These are phyloP conservation scores for Striga asiatica DNA, from an alignment of 257 asterid genomes.

Conservation along the genomic window DNA sequence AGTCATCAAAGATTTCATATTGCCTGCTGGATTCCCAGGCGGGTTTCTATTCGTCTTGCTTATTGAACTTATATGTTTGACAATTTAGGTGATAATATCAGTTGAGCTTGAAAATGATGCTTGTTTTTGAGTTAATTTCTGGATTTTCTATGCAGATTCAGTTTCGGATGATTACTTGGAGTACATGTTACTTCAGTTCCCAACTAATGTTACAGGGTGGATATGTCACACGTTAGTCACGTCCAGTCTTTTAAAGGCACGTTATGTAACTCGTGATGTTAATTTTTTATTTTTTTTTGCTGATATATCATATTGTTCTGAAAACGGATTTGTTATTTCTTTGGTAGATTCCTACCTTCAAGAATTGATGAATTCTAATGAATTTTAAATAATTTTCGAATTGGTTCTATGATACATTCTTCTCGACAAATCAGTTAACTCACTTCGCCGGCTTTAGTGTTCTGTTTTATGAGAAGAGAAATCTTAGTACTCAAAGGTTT, in stretches of 20 bases:
- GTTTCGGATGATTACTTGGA: slow-evolving; percentile 94
- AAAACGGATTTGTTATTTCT: too few species aligned
- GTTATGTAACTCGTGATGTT: slow-evolving; percentile 35
- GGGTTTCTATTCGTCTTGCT: slow-evolving; percentile 9
- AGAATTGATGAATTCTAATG: too few species aligned
- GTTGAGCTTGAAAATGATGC: neutral
- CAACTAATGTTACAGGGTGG: slow-evolving; percentile 97
- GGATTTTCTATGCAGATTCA: slow-evolving; percentile 45
- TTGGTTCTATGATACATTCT: too few species aligned
- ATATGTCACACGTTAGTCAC: slow-evolving; percentile 91
- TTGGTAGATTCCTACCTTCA: too few species aligned
- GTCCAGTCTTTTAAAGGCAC: slow-evolving; percentile 91
- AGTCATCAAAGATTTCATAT: slow-evolving; percentile 50
- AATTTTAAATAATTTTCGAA: too few species aligned
- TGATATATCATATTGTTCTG: too few species aligned
- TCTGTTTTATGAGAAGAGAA: neutral
- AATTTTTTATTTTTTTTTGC: slow-evolving; percentile 5
- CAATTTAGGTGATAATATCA: neutral
- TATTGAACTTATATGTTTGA: neutral
- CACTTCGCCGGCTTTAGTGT: neutral
- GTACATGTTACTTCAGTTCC: slow-evolving; percentile 86
- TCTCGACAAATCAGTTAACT: neutral
- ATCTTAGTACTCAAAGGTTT: slow-evolving; percentile 6
- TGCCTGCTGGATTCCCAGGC: slow-evolving; percentile 96
- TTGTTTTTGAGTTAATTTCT: neutral